A percentile compares a stretch with the other conserved stretches of the same genome.
These are phyloP conservation scores for Athelia sp. DNA, from an alignment of 1,284 basidiomycete species.

Conservation along the genomic window DNA sequence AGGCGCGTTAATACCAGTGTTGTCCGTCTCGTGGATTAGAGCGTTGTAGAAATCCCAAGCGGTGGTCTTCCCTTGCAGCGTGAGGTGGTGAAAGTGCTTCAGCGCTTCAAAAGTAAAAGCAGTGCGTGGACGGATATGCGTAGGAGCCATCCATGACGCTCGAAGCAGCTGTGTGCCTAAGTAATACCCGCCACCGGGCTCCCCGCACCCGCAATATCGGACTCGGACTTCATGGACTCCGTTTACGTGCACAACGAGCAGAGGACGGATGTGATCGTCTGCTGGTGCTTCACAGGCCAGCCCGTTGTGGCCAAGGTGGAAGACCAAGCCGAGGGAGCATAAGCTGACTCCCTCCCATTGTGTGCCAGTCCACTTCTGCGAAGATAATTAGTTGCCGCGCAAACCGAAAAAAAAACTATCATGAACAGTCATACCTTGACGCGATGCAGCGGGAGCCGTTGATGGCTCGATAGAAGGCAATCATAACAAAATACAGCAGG, in stretches of 20 bases:
- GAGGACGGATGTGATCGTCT: conserved; percentile 6
- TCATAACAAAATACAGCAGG: neutral
- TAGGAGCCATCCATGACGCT: conserved; percentile 19
- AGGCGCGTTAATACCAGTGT: conserved; percentile 12
- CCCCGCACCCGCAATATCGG: conserved; percentile 25
- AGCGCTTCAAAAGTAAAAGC: conserved; percentile 20
- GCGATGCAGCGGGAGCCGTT: neutral
- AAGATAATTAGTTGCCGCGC: no score
- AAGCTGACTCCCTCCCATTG: no score
- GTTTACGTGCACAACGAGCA: conserved; percentile 23
- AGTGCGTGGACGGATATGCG: conserved; percentile 19
- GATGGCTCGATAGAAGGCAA: neutral
- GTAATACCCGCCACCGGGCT: neutral
- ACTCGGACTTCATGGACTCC: conserved; percentile 26
- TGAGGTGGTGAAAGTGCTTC: conserved; percentile 17
- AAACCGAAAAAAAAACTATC: no score
- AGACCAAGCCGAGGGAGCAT: conserved; percentile 11
- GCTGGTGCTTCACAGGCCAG: conserved; percentile 9
- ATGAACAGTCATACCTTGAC: neutral
- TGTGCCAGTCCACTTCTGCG: no score
- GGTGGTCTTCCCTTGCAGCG: conserved; percentile 15
- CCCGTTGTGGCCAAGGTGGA: conserved; percentile 19
- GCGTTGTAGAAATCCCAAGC: conserved; percentile 19
- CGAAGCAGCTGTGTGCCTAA: conserved; percentile 19
- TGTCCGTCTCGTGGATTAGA: conserved; percentile 15